A percentile compares a stretch with the other conserved stretches of the same genome.
phyloP scores from a whole-genome alignment of 257 asterid species.

The Fraxinus quadrangulata region DNA sequence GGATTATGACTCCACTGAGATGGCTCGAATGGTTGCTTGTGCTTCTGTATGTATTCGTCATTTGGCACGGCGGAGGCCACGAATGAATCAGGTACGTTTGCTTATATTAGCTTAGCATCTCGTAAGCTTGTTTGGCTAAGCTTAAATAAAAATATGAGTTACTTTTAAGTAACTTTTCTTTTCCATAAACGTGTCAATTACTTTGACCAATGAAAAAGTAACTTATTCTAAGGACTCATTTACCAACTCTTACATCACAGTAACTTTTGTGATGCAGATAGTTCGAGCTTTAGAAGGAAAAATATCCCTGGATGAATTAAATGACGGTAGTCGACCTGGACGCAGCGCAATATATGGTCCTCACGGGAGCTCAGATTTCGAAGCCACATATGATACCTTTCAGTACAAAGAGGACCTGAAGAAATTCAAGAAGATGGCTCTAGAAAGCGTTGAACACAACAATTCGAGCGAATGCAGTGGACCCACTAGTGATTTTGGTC shows the following conservation, averaged over 20 bases:
- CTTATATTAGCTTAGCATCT: conserved; percentile 1
- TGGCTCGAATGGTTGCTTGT: conserved; percentile 83
- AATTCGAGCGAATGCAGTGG: conserved; percentile 66
- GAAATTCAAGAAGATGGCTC: conserved; percentile 76
- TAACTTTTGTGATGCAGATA: conserved; percentile 43
- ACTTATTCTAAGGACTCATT: too few species aligned
- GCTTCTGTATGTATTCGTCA: conserved; percentile 87
- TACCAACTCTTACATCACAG: too few species aligned
- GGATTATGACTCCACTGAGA: conserved; percentile 57
- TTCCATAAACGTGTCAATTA: too few species aligned
- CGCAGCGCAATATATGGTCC: conserved; percentile 41
- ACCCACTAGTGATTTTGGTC: conserved; percentile 65
- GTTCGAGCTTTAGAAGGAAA: conserved; percentile 73
- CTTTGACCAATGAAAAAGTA: too few species aligned
- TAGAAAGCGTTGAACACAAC: conserved; percentile 48
- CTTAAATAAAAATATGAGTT: not conserved
- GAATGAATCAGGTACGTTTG: conserved; percentile 67
- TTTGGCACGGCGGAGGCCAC: conserved; percentile 84
- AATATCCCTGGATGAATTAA: conserved; percentile 52
- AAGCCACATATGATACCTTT: conserved; percentile 47
- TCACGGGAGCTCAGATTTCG: conserved; percentile 60
- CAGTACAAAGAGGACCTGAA: conserved; percentile 80
- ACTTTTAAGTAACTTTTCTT: not conserved
- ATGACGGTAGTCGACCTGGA: conserved; percentile 49
- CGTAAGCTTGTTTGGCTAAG: not conserved